Evolutionary conservation across 257 asterid species (phyloP), one percentile per base, ranked within the genome.

Genomic region (Plantago major): DNA sequence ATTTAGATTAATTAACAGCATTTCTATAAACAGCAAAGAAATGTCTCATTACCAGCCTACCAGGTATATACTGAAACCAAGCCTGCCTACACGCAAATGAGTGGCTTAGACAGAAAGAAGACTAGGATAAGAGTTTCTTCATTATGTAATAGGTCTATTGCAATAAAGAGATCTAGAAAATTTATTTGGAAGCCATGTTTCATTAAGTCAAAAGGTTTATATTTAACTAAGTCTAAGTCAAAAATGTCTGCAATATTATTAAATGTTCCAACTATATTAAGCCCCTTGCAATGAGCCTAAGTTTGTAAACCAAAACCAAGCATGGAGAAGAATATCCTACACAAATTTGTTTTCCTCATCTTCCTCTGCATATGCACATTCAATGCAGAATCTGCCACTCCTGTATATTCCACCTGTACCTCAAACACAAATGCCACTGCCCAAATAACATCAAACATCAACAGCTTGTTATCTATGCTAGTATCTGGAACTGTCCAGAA

Each of bases 301-400:
- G 15, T 40, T 22, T 22, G 26, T 22, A 22, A 22, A 13, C 26
- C 55, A 6, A 47, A 30, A n/a, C 46, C 28, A 63, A 45, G 49
- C 54, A 81, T 81, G 88, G 67, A 22, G 26, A 22, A 22, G 26
- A 22, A 77, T 64, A 69, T 62, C 58, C 40, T 54, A 18, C 50
- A 57, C 67, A 55, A 28, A 43, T 26, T 76, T 66, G 54, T 75
- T 33, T 50, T 71, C 43, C 17, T 77, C 10, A 44, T 71, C 58
- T 18, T 60, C 62, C 50, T 62, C 53, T 53, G 42, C 79, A 55
- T 65, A 40, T 68, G 38, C 73, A 63, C 51, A 26, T 33, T 33
- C 40, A 33, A 1, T 33, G 73, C 86, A 17, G 64, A 76, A 69
- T 84, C 90, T 13, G 73, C 79, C 40, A 85, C 75, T 11, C 88